phyloP scores from a whole-genome alignment of 768 basidiomycete genomes.

The Lentinula raphanica region DNA sequence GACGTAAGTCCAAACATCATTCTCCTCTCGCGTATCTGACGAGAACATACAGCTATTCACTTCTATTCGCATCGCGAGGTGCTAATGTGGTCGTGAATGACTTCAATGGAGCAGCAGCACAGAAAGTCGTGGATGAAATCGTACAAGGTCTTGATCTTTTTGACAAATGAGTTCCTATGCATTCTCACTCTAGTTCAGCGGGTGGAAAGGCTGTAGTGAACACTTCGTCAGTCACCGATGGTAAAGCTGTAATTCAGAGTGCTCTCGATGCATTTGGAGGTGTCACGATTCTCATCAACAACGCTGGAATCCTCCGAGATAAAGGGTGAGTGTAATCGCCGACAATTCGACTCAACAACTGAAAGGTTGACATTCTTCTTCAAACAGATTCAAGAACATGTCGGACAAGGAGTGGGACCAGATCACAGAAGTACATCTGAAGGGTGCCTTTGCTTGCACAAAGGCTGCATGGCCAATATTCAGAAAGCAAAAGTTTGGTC shows the following conservation, averaged over 20 bases:
- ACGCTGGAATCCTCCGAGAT: constrained; percentile 86
- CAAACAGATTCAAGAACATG: constrained; percentile 96
- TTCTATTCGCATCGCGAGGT: constrained; percentile 87
- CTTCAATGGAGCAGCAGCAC: constrained; percentile 80
- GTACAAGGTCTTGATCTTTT: constrained; percentile 52
- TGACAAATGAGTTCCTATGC: neutral
- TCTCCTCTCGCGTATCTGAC: neutral
- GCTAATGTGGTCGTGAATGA: constrained; percentile 96
- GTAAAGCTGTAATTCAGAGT: constrained; percentile 77
- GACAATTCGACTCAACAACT: neutral
- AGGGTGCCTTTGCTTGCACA: constrained; percentile 87
- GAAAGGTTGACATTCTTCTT: neutral
- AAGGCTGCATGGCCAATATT: constrained; percentile 97
- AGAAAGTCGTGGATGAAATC: constrained; percentile 91
- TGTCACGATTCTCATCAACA: constrained; percentile 89
- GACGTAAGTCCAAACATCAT: constrained; percentile 50
- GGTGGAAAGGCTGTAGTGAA: constrained; percentile 89
- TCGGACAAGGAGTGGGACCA: constrained; percentile 91
- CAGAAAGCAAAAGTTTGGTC: constrained; percentile 91
- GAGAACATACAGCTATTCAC: constrained; percentile 60
- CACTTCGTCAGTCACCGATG: constrained; percentile 82
- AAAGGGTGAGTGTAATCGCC: constrained; percentile 48
- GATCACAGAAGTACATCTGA: constrained; percentile 84
- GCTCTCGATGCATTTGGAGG: constrained; percentile 82
- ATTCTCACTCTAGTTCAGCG: constrained; percentile 37